Evolutionary conservation across 768 basidiomycete species (phyloP), one percentile per base, ranked within the genome.

Genomic region (Pleurotus tuber-regium): DNA sequence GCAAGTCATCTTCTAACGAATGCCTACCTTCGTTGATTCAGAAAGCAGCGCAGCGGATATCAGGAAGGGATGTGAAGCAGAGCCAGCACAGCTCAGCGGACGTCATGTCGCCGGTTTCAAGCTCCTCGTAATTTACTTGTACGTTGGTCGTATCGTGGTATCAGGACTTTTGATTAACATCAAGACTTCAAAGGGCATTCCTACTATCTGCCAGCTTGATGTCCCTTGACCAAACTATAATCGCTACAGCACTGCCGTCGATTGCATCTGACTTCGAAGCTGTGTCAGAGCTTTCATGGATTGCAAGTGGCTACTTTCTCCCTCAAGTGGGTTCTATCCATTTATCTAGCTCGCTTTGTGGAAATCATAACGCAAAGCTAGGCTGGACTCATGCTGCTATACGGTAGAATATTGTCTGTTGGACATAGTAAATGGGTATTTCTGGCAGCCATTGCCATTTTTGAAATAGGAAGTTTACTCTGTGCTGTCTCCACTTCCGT

Each of bases 401-500:
- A 31, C 14, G 30, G 30, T 14, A 31, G 14, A 31, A 31, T 31
- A 31, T 31, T 31, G 30, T 31, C 30, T 7, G 14, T 31, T 31
- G 30, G 30, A 31, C 30, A 31, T 31, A 31, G 30, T 31, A 31
- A 31, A 31, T 31, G 30, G 30, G 30, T 31, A 6, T 57, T 56
- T 23, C 53, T 56, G 14, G 30, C 44, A 7, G 51, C 42, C n/a
- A 51, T 57, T 18, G 43, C 50, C 12, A 50, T 53, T 9, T 58
- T 58, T 36, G 55, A 57, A 39, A 4, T 58, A 4, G 57, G 57
- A n/a, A 56, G 55, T 28, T 42, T 58, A 11, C 33, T 58, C 14
- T 58, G 56, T 25, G 57, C 52, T 18, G 41, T 58, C 29, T 51
- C 57, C 2, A 47, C 52, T 18, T 54, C 43, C 18, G 52, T 56